Evolutionary conservation across 768 basidiomycete species (phyloP), one percentile per base, ranked within the genome.

Genomic region (Hypholoma sublateritium): DNA sequence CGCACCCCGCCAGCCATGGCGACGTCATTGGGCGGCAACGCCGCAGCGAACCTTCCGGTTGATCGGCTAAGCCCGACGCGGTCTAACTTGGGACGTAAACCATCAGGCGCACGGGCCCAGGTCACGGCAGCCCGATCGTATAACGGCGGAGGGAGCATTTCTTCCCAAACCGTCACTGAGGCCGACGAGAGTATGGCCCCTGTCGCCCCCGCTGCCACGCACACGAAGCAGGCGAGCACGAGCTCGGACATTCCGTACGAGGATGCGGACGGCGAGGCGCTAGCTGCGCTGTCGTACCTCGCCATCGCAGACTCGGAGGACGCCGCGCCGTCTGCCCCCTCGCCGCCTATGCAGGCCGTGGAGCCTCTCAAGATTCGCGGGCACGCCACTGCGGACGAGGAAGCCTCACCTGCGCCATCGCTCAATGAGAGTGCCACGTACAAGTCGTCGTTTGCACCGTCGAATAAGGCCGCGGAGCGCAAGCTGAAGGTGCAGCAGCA

Each of bases 361-460:
- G 74, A 79, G 56, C 78, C 76, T 19, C 57, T 73, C 42, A 72
- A 77, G 39, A 66, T 74, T 48, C 68, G 66, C 51, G 52, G 46
- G 51, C 61, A 68, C 13, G 72, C 70, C 42, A 68, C 69, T 5
- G 28, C 28, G 17, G 62, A 56, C 50, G 35, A 46, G 35, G 50
- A 57, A 28, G 41, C 64, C 17, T 59, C 61, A 39, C 69, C 51
- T 4, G 37, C n/a, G 17, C 47, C 61, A 11, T 55, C 57, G 21
- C 43, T 59, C 6, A 54, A 56, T 21, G 65, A 56, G 16, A 54
- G 58, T 8, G 52, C 72, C 1, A 81, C 83, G 53, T 89, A 81
- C 73, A 86, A 85, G 52, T 95, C 94, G 0, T 94, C 95, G 3
- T 98, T 98, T 68, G 91, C 93, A 0, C 88, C 88, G 1, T 91